Conservation (phyloP, 2,329 filamentous ascomycete genomes). For the Paecilomyces variotii region DNA sequence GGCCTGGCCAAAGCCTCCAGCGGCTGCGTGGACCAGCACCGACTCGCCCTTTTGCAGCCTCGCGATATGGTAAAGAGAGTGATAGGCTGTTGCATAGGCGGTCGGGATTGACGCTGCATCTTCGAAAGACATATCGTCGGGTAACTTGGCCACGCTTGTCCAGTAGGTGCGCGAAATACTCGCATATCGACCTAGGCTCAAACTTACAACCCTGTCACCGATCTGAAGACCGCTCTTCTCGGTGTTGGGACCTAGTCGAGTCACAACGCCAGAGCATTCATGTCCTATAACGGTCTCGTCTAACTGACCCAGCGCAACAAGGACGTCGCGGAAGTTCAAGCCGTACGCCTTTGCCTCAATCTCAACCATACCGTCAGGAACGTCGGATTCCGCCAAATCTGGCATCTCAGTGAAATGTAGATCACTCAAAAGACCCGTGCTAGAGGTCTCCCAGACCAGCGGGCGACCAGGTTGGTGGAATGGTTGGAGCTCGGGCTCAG, state of each 20-base stretch:
- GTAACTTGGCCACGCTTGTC: too few species aligned
- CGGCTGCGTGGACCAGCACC: constrained; percentile 11
- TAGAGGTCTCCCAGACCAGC: constrained; percentile 8
- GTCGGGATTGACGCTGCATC: constrained; percentile 9
- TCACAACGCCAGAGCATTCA: constrained; percentile 15
- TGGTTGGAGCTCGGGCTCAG: not conserved
- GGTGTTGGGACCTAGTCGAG: constrained; percentile 15
- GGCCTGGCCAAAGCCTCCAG: constrained; percentile 16
- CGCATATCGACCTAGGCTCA: constrained; percentile 16
- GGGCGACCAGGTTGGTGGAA: constrained; percentile 4
- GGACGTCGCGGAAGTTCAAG: constrained; percentile 16
- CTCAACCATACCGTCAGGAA: constrained; percentile 11
- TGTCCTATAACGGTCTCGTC: constrained; percentile 6
- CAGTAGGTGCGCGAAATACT: constrained; percentile 10
- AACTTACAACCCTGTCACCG: constrained; percentile 27
- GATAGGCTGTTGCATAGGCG: constrained; percentile 8
- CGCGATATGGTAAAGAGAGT: constrained; percentile 10
- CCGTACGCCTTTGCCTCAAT: constrained; percentile 15
- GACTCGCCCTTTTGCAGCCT: constrained; percentile 7
- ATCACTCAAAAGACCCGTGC: constrained; percentile 12
- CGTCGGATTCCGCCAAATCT: not conserved
- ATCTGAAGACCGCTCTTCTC: constrained; percentile 2
- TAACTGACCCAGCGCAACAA: constrained; percentile 10
- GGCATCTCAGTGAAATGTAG: constrained; percentile 11
- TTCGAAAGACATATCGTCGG: constrained; percentile 6